phyloP scores from a whole-genome alignment of 768 basidiomycete genomes.

The Exidia glandulosa region DNA sequence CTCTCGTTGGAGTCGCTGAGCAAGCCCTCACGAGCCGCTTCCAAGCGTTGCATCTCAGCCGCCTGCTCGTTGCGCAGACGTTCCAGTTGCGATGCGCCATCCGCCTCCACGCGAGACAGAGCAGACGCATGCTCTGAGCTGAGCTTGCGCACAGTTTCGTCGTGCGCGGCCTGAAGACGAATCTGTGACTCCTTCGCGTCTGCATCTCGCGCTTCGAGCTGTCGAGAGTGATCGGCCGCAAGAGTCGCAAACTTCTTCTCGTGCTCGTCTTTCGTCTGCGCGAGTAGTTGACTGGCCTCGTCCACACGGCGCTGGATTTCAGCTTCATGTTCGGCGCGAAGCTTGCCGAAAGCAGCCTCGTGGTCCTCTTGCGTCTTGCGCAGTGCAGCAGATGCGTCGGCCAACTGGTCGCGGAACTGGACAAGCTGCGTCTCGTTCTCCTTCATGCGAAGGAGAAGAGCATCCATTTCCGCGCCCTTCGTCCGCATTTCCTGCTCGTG shows the following conservation, averaged over 20 bases:
- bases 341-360: slow-evolving; percentile 46
- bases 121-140: slow-evolving; percentile 49
- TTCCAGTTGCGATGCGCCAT: slow-evolving; percentile 52
- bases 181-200: slow-evolving; percentile 45
- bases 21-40: slow-evolving; percentile 64
- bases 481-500: slow-evolving; percentile 34
- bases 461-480: slow-evolving; percentile 33
- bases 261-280: slow-evolving; percentile 41
- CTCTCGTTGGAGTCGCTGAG: slow-evolving; percentile 65
- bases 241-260: slow-evolving; percentile 38
- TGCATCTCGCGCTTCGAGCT: slow-evolving; percentile 50
- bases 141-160: slow-evolving; percentile 67
- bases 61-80: slow-evolving; percentile 69
- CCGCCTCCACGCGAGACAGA: slow-evolving; percentile 25
- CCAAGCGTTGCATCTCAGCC: slow-evolving; percentile 57
- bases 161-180: slow-evolving; percentile 71
- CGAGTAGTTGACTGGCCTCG: slow-evolving; percentile 42
- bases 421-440: slow-evolving; percentile 31
- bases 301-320: slow-evolving; percentile 41
- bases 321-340: slow-evolving; percentile 41
- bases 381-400: slow-evolving; percentile 24
- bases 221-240: slow-evolving; percentile 41
- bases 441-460: slow-evolving; percentile 34
- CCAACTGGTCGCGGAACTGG: slow-evolving; percentile 33
- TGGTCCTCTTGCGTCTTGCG: slow-evolving; percentile 41